Percentiles rank a stretch among this genome's conserved stretches.
phyloP scores from a whole-genome alignment of 176 grass and related monocot species.

The Rhynchospora tenuis region DNA sequence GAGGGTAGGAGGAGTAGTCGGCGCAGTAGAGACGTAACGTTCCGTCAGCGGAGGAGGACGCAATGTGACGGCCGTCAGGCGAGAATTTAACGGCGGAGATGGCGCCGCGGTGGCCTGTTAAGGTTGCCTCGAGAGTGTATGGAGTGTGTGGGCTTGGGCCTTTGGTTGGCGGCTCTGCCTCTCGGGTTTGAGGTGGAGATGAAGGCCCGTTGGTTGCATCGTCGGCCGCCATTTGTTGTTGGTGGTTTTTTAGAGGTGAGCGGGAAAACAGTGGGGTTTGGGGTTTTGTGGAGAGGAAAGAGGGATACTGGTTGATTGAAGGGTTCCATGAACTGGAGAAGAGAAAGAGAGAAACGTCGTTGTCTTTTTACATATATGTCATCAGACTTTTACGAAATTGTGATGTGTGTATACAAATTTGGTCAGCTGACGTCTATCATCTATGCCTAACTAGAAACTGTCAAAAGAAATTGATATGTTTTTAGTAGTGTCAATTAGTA shows the following conservation, averaged over 20 bases:
- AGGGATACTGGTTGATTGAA: neutral
- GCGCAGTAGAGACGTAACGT: slow-evolving; percentile 66
- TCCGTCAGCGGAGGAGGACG: slow-evolving; percentile 79
- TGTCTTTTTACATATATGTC: neutral
- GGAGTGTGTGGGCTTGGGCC: slow-evolving; percentile 22
- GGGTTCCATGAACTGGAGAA: neutral
- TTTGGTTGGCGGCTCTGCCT: slow-evolving; percentile 30
- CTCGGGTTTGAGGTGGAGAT: slow-evolving; percentile 3
- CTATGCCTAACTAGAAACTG: too few relatives aligned
- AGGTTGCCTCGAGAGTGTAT: slow-evolving; percentile 57
- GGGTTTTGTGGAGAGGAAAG: neutral
- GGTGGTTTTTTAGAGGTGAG: slow-evolving; percentile 13
- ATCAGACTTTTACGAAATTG: neutral
- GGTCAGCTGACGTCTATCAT: too few relatives aligned
- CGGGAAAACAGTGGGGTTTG: slow-evolving; percentile 13
- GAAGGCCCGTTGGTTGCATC: neutral
- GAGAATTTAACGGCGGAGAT: slow-evolving; percentile 85
- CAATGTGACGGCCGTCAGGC: slow-evolving; percentile 67
- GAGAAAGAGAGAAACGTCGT: neutral
- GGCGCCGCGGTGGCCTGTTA: slow-evolving; percentile 53
- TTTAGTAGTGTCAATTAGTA: too few relatives aligned
- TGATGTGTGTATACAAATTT: too few relatives aligned
- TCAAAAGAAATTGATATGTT: too few relatives aligned
- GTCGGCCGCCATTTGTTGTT: slow-evolving; percentile 11
- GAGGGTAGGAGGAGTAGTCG: slow-evolving; percentile 29